Conservation (phyloP, 805 yeast genomes). For the Wickerhamiella spandovensis region DNA sequence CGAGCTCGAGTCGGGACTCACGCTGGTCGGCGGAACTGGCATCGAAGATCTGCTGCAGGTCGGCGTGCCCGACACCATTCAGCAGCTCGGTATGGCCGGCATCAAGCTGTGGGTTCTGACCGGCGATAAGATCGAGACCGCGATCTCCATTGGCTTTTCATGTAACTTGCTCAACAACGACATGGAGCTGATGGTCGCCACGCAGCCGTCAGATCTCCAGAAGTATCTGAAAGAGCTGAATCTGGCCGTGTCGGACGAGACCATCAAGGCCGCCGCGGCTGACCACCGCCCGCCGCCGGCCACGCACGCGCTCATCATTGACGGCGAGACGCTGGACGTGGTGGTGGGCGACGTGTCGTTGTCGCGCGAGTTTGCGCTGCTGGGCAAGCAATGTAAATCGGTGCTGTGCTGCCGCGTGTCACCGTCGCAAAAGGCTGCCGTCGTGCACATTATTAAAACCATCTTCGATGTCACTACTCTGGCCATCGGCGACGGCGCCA, state of each 20-base stretch:
- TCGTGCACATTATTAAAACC: slow-evolving; percentile 52
- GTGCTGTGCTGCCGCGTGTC: slow-evolving; percentile 79
- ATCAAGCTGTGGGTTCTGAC: slow-evolving; percentile 74
- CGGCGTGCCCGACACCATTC: slow-evolving; percentile 66
- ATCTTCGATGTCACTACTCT: slow-evolving; percentile 60
- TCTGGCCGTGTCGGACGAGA: slow-evolving; percentile 24
- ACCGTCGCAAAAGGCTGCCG: slow-evolving; percentile 70
- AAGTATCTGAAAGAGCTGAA: slow-evolving; percentile 37
- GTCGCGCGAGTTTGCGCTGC: slow-evolving; percentile 43
- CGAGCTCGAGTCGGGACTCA: slow-evolving; percentile 44
- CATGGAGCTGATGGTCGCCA: slow-evolving; percentile 43
- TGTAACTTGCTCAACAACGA: slow-evolving; percentile 55
- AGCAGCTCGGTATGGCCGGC: slow-evolving; percentile 54
- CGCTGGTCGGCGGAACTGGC: slow-evolving; percentile 64
- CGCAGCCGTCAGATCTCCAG: slow-evolving; percentile 30
- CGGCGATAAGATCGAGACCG: slow-evolving; percentile 74
- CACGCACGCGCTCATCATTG: slow-evolving; percentile 49
- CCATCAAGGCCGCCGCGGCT: slow-evolving; percentile 35
- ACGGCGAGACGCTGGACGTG: slow-evolving; percentile 47
- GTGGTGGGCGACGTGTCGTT: slow-evolving; percentile 29
- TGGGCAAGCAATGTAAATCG: slow-evolving; percentile 63
- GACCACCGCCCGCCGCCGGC: slow-evolving; percentile 56
- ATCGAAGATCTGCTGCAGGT: slow-evolving; percentile 68
- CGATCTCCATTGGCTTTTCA: slow-evolving; percentile 70
- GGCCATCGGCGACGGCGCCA: slow-evolving; percentile 79